These are phyloP conservation scores for Clavispora vitiphila DNA, from an alignment of 805 yeast species.

Conservation along the genomic window DNA sequence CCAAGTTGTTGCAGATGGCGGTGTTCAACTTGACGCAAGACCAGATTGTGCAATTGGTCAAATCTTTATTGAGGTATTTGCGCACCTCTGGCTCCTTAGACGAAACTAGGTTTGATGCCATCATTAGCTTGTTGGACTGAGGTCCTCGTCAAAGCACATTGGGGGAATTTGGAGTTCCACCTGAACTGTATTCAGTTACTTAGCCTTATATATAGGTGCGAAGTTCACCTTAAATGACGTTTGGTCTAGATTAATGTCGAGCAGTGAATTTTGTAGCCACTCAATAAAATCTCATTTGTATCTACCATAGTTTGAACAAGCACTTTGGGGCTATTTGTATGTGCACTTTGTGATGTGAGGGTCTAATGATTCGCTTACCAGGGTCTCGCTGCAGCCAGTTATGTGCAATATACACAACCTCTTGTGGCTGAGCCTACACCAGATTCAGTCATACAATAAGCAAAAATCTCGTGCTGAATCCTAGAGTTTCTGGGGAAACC, in stretches of 20 bases:
- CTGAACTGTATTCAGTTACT: neutral
- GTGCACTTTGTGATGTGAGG: no score
- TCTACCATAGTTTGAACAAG: no score
- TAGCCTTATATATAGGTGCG: neutral
- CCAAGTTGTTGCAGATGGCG: constrained; percentile 69
- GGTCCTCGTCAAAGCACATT: neutral
- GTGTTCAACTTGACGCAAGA: constrained; percentile 62
- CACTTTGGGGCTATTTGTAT: no score
- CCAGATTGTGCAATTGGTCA: constrained; percentile 60
- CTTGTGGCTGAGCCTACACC: no score
- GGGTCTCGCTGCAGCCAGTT: no score
- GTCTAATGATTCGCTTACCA: no score
- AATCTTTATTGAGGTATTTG: constrained; percentile 54
- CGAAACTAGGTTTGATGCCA: constrained; percentile 23
- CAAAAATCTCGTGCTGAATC: no score
- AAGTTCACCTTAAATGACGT: neutral
- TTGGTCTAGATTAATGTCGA: neutral
- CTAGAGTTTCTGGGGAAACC: no score
- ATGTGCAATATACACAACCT: neutral
- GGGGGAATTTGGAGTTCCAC: neutral
- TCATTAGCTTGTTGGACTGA: constrained; percentile 28
- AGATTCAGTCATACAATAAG: no score
- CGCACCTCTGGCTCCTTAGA: constrained; percentile 25
- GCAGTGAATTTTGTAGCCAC: no score
- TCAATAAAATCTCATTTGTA: no score